Evolutionary conservation across 208 protist species (phyloP).

Genomic region (Perkinsela sp.): DNA sequence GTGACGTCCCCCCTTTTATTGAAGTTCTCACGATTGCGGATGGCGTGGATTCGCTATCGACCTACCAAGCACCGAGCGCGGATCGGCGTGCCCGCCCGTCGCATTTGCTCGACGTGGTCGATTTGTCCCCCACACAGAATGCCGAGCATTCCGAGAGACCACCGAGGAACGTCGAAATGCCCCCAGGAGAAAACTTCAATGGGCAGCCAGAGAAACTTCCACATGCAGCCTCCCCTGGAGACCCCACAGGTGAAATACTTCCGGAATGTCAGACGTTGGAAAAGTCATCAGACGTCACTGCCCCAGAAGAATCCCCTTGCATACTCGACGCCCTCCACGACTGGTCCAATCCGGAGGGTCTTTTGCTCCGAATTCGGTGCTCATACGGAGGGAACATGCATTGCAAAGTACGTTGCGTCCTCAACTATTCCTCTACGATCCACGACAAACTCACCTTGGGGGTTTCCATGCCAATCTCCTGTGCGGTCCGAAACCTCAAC

Average conservation of each 20-base stretch:
- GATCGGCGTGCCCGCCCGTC: too few species aligned
- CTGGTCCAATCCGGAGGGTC: background rate
- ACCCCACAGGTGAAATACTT: background rate
- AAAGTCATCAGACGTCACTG: too few species aligned
- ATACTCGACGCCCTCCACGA: background rate
- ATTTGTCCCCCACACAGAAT: too few species aligned
- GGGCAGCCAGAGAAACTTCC: background rate
- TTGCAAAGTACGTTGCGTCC: background rate
- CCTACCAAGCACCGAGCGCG: too few species aligned
- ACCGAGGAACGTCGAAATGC: too few species aligned
- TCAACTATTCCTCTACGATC: background rate
- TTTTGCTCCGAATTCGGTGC: background rate
- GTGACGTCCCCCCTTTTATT: background rate
- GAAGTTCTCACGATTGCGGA: background rate
- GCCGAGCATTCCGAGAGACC: too few species aligned
- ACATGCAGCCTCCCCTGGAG: background rate
- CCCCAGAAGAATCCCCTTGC: too few species aligned
- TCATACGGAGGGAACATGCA: background rate
- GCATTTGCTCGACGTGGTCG: background rate
- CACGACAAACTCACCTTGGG: background rate
- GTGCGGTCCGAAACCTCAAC: background rate
- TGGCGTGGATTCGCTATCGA: too few species aligned
- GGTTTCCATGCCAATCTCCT: background rate
- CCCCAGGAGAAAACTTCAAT: too few species aligned
- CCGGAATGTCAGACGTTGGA: too few species aligned